Evolutionary conservation across 306 rosid species (phyloP), one percentile per base, ranked within the genome.

Genomic region (Neltuma alba): DNA sequence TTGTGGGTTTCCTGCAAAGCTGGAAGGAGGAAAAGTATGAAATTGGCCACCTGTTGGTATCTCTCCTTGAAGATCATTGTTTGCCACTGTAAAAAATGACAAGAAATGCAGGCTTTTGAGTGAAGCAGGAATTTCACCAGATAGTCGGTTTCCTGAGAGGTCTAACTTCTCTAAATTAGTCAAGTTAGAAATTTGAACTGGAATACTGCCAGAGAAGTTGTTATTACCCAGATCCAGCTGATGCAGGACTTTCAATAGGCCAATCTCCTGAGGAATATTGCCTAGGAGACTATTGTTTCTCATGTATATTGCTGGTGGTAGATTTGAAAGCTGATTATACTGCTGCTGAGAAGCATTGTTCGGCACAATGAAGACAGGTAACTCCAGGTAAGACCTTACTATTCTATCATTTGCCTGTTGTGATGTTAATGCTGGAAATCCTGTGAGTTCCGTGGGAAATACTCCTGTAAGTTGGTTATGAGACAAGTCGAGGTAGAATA

Each of bases 401-500:
- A 81, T 79, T 37, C 74, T 60, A 75, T 87, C 85, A 74, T 85
- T 73, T 50, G 82, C 86, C 84, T 79, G 57, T 65, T 82, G 87
- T 7, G 89, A 82, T 23, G 81, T 73, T 76, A 94, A 85, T 52
- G 92, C 92, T 16, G 85, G 85, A 60, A 94, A 81, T 75, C 74
- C 48, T 54, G 94, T 85, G 41, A 94, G 90, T 78, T 88, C 86
- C 42, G 30, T 33, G 18, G 98, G 98, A 81, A 94, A 83, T 36
- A 41, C 76, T 64, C 97, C 97, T 0, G 84, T 75, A 60, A 94
- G 81, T 6, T 0, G 48, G 82, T 94, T 92, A 77, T 36, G 38
- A 37, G 94, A 85, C 94, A 94, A 80, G 80, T 94, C 98, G 23
- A 91, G 12, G 86, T 94, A 92, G 87, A 94, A 92, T 72, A 94